Evolutionary conservation across 805 yeast species (phyloP).

Genomic region (Saccharomycopsis capsularis): DNA sequence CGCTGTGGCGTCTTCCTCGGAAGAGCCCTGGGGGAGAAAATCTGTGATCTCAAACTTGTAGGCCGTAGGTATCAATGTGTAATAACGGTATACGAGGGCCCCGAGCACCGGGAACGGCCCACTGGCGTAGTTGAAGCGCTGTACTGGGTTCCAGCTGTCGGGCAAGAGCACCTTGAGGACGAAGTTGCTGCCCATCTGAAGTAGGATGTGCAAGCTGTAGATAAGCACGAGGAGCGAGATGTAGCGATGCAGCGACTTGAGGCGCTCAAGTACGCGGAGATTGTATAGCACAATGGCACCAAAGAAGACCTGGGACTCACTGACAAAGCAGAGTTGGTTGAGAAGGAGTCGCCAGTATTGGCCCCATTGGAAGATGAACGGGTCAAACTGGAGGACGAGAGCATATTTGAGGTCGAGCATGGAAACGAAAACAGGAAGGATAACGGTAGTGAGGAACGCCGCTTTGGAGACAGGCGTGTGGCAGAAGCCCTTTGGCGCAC

Average conservation of each 20-base stretch:
- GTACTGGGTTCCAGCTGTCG: conserved; percentile 13
- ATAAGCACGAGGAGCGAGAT: conserved; percentile 21
- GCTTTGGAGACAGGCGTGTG: conserved; percentile 29
- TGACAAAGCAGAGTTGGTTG: conserved; percentile 10
- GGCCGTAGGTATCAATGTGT: conserved; percentile 30
- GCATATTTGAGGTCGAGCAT: conserved; percentile 30
- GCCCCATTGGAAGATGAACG: conserved; percentile 30
- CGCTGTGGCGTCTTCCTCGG: conserved; percentile 9
- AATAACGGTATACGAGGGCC: conserved; percentile 29
- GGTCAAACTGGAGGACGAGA: conserved; percentile 27
- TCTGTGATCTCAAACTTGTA: conserved; percentile 29
- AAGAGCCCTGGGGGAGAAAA: conserved; percentile 17
- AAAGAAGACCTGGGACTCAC: conserved; percentile 29
- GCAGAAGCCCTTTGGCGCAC: conserved; percentile 2
- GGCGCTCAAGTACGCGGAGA: conserved; percentile 31
- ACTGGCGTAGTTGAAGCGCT: conserved; percentile 13
- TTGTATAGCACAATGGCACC: conserved; percentile 30
- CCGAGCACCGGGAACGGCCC: conserved; percentile 31
- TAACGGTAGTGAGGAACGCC: conserved; percentile 22
- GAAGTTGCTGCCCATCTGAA: conserved; percentile 1
- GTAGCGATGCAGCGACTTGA: conserved; percentile 30
- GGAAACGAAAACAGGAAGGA: conserved; percentile 27
- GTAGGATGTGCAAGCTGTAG: conserved; percentile 9
- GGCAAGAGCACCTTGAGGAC: conserved; percentile 10
- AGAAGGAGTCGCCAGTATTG: conserved; percentile 19